Conservation (phyloP, 2,329 filamentous ascomycete genomes). For the Colletotrichum spaethianum region DNA sequence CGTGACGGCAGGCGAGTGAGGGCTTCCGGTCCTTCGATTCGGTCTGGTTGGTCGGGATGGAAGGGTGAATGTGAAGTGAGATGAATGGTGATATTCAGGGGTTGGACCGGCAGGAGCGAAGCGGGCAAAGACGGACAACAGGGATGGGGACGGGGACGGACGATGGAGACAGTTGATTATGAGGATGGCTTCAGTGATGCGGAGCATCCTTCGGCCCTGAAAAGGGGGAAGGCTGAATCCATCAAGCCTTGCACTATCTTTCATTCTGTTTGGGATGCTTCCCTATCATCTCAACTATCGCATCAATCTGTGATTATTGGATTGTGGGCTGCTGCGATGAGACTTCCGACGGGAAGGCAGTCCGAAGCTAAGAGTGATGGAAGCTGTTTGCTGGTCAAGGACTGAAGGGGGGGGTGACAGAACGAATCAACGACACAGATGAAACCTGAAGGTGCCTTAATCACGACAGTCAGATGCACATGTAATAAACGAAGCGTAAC, state of each 20-base stretch:
- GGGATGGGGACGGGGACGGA: neutral
- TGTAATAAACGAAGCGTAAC: slow-evolving; percentile 3
- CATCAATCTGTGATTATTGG: neutral
- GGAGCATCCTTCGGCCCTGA: neutral
- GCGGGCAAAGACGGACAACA: neutral
- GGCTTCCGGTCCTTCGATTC: neutral
- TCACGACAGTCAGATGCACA: neutral
- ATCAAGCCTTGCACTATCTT: neutral
- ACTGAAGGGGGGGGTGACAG: neutral
- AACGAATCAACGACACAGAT: neutral
- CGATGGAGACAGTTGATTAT: neutral
- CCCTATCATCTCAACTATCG: neutral
- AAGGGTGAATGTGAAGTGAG: slow-evolving; percentile 7
- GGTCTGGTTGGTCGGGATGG: neutral
- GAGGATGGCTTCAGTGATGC: neutral
- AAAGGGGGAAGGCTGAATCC: neutral
- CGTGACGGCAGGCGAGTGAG: slow-evolving; percentile 6
- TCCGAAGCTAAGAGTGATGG: neutral
- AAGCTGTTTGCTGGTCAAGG: neutral
- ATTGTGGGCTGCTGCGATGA: neutral
- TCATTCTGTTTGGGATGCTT: neutral
- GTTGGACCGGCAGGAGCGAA: neutral
- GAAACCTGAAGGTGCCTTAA: neutral
- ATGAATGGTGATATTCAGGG: neutral
- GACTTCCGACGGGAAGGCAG: neutral